Base-by-base conservation (phyloP, 768 basidiomycete species). In the Trametes meyenii region DNA sequence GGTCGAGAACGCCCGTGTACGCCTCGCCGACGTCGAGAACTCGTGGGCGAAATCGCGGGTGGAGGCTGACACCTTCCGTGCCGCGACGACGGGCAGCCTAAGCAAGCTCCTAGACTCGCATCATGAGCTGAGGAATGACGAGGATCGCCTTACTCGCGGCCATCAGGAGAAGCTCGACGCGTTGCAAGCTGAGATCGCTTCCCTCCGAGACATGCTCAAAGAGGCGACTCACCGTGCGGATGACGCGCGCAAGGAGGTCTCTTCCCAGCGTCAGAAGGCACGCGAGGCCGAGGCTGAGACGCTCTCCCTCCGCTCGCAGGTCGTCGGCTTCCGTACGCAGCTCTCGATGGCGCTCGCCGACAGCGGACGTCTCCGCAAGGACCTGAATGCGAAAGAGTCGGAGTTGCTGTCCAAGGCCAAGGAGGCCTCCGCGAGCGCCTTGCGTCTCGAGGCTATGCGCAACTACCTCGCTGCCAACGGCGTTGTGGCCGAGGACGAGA, bases 21-120 rank as follows among this genome's bases (percentile, higher is more conserved):
- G 89, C 56, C 75, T 96, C 44, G 78, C 83, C 24, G 92, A 96
- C 55, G 87, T 89, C 44, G 96, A 97, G 76, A 94, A 90, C 70
- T 86, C 90, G 10, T 97, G 94, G 88, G 85, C 90, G 24, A 91
- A 94, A 73, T 93, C 94, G 44, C 86, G 94, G 14, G 90, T 96
- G 75, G 94, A 98, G 77, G 93, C 94, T 2, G 96, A 97, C 72
- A 86, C 90, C 1, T 87, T 95, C 73, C 81, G 94, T 55, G 89
- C 90, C 21, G 78, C 94, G 53, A 95, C 95, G 2, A 96, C 93
- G 2, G 86, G 88, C 49, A 84, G 88, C 68, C 82, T 97, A 2
- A 94, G 94, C 23, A 86, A 96, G 71, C 79, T 97, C 19, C 79
- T 97, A 48, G 92, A 96, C 71, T 87, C 90, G 2, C 95, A 96